phyloP scores from a whole-genome alignment of 208 protist genomes.

The Blechomonas ayalai region DNA sequence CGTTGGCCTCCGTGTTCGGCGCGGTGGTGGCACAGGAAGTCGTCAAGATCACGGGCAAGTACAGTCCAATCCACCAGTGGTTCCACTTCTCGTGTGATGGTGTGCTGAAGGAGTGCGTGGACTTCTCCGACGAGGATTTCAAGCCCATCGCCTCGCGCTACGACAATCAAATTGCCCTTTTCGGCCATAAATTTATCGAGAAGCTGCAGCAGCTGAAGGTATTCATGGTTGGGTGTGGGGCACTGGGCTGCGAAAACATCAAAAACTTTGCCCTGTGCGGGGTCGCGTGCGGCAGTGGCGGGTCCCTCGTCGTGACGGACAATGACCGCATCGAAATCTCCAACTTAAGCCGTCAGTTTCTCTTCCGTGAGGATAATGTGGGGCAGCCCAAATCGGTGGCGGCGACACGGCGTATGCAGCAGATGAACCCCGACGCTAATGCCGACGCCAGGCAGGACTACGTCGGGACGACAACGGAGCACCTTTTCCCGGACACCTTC shows the following conservation, averaged over 20 bases:
- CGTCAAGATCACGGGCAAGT: constrained; percentile 96
- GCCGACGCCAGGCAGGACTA: constrained; percentile 80
- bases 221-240: constrained; percentile 98
- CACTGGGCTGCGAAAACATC: constrained; percentile 98
- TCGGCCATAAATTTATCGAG: constrained; percentile 66
- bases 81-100: constrained; percentile 92
- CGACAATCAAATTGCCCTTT: constrained; percentile 65
- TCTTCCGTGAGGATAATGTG: constrained; percentile 97
- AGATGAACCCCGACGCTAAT: constrained; percentile 94
- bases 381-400: constrained; percentile 93
- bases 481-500: constrained; percentile 95
- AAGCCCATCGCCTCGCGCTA: constrained; percentile 48
- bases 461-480: constrained; percentile 95
- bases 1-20: constrained; percentile 91
- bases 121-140: constrained; percentile 38
- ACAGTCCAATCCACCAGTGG: constrained; percentile 94
- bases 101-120: constrained; percentile 35
- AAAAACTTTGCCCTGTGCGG: constrained; percentile 99
- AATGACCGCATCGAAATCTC: constrained; percentile 99
- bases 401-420: constrained; percentile 86
- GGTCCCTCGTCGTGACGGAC: constrained; percentile 95
- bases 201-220: constrained; percentile 52
- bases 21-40: constrained; percentile 96
- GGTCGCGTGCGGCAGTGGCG: constrained; percentile 73
- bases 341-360: constrained; percentile 99